Conservation (phyloP, 208 protist species). For the Wallacemonas collosoma region DNA sequence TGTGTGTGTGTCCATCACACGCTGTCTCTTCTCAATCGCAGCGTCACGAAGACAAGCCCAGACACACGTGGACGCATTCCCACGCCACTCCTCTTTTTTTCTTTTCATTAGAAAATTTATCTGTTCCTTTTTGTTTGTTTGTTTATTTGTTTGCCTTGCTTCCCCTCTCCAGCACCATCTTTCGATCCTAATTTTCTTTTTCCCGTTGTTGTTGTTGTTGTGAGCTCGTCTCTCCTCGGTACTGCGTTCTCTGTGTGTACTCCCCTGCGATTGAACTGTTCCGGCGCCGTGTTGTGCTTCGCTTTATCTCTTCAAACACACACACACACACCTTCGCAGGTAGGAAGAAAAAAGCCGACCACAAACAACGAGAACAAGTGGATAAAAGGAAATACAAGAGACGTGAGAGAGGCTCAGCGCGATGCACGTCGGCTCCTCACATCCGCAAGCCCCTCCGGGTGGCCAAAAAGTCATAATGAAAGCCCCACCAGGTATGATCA, state of each 20-base stretch:
- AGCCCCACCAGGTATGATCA: background rate
- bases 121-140: background rate
- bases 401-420: constrained; percentile 1
- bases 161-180: background rate
- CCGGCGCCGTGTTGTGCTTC: background rate
- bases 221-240: too few relatives aligned
- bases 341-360: background rate
- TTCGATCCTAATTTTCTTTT: background rate
- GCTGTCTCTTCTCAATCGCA: too few relatives aligned
- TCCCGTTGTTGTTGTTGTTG: background rate
- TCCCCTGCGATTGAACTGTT: too few relatives aligned
- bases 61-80: too few relatives aligned
- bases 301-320: background rate
- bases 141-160: background rate
- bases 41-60: too few relatives aligned
- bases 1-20: too few relatives aligned
- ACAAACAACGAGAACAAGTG: background rate
- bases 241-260: too few relatives aligned
- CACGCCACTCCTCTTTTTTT: background rate
- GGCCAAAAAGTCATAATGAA: constrained; percentile 14
- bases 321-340: background rate
- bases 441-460: constrained; percentile 1
- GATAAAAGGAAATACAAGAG: constrained; percentile 6
- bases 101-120: background rate
- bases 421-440: background rate